A percentile compares a stretch with the other conserved stretches of the same genome.
These are phyloP conservation scores for Talaromyces marneffei DNA, from an alignment of 2,329 filamentous ascomycete species.

Conservation along the genomic window DNA sequence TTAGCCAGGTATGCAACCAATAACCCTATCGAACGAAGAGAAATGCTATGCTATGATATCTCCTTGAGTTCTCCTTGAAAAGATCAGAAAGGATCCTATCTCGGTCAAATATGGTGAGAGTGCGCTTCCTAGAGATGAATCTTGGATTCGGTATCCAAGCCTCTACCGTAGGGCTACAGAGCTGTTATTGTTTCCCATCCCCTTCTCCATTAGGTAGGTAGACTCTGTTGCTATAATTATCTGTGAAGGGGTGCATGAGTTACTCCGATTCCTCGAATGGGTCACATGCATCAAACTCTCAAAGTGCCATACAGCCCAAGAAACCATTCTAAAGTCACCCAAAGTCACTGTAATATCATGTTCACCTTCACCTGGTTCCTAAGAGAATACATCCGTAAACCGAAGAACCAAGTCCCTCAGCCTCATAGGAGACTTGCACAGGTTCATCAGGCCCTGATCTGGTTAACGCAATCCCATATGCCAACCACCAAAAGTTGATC, in stretches of 20 bases:
- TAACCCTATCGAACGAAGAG: slow-evolving; percentile 1
- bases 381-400: background rate
- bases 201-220: no score
- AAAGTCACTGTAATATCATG: background rate
- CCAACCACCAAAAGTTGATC: background rate
- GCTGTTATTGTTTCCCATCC: no score
- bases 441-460: background rate
- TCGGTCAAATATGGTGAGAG: no score
- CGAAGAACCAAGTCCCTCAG: background rate
- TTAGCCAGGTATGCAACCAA: background rate
- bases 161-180: no score
- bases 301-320: background rate
- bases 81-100: no score
- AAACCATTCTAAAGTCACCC: background rate
- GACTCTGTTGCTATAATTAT: no score
- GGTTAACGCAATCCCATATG: background rate
- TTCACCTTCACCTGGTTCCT: background rate
- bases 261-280: background rate
- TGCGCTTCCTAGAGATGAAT: no score
- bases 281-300: background rate
- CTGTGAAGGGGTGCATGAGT: background rate
- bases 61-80: no score
- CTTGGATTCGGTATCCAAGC: no score
- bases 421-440: background rate
- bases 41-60: no score